A percentile compares a stretch with the other conserved stretches of the same genome.
phyloP scores from a whole-genome alignment of 495 filamentous ascomycete genomes.

The Talaromyces nanjingensis region DNA sequence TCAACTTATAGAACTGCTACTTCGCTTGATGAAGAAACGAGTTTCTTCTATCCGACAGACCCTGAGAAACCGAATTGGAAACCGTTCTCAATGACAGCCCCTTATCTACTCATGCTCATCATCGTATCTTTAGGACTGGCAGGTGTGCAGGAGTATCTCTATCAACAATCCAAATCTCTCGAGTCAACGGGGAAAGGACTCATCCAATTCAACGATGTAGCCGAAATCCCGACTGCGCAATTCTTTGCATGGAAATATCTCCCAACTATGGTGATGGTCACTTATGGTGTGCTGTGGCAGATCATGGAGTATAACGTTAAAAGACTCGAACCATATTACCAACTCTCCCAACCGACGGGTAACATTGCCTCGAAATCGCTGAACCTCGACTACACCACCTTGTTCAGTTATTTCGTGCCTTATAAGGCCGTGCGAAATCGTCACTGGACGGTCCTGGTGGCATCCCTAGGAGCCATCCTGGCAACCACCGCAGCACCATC shows the following conservation, averaged over 20 bases:
- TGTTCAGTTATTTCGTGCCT: conserved; percentile 56
- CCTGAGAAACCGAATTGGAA: conserved; percentile 60
- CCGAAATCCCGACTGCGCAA: conserved; percentile 38
- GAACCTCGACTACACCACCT: conserved; percentile 66
- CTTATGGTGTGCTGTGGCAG: conserved; percentile 70
- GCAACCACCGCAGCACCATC: conserved; percentile 58
- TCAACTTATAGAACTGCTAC: background rate
- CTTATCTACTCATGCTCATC: conserved; percentile 51
- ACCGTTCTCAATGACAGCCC: conserved; percentile 62
- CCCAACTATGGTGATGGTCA: conserved; percentile 59
- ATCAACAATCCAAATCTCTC: conserved; percentile 40
- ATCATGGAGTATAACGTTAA: conserved; percentile 67
- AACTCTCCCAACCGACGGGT: conserved; percentile 52
- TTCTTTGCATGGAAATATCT: conserved; percentile 71
- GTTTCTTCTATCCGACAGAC: conserved; percentile 43
- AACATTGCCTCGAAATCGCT: conserved; percentile 63
- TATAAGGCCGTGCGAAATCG: conserved; percentile 48
- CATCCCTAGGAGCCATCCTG: conserved; percentile 53
- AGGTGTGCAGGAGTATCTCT: conserved; percentile 52
- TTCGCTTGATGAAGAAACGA: conserved; percentile 13
- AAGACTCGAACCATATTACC: conserved; percentile 68
- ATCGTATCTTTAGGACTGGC: conserved; percentile 50
- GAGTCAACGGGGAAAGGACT: conserved; percentile 22
- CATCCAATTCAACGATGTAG: conserved; percentile 44
- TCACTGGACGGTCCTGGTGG: conserved; percentile 61